phyloP scores from a whole-genome alignment of 208 protist genomes.

The Trypanosoma melophagium region DNA sequence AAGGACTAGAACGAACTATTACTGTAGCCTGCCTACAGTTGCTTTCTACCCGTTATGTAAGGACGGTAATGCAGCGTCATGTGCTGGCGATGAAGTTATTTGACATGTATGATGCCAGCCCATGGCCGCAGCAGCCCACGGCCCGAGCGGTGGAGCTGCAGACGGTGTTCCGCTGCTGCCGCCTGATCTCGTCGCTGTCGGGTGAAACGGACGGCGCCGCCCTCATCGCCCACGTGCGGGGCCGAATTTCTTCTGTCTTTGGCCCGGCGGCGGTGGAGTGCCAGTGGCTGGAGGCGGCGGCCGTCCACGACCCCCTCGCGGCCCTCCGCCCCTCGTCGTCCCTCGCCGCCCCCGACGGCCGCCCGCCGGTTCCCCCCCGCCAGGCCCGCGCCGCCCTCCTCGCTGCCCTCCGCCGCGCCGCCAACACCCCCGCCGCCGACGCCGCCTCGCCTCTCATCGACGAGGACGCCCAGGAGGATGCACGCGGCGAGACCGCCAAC shows the following conservation, averaged over 20 bases:
- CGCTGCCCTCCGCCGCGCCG: too few species aligned
- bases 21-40: slow-evolving; percentile 75
- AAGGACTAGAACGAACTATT: slow-evolving; percentile 63
- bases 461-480: slow-evolving; percentile 40
- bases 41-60: slow-evolving; percentile 41
- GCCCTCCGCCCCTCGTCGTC: too few species aligned
- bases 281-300: too few species aligned
- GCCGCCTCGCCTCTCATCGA: slow-evolving; percentile 45
- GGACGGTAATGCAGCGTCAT: slow-evolving; percentile 28
- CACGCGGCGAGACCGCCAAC: slow-evolving; percentile 12
- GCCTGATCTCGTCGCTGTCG: slow-evolving; percentile 43
- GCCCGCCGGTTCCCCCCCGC: too few species aligned
- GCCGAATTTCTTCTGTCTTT: slow-evolving; percentile 29
- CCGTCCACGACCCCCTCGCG: too few species aligned
- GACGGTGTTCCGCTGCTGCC: slow-evolving; percentile 76
- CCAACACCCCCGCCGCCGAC: not conserved
- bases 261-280: too few species aligned
- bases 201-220: not conserved
- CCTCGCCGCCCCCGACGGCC: too few species aligned
- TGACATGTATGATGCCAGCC: slow-evolving; percentile 56
- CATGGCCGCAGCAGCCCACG: slow-evolving; percentile 71
- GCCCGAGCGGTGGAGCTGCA: slow-evolving; percentile 72
- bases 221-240: not conserved
- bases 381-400: too few species aligned
- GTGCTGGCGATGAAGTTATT: slow-evolving; percentile 38